Evolutionary conservation across 176 grass and related monocot species (phyloP).

Genomic region (Saccharum officinarum): DNA sequence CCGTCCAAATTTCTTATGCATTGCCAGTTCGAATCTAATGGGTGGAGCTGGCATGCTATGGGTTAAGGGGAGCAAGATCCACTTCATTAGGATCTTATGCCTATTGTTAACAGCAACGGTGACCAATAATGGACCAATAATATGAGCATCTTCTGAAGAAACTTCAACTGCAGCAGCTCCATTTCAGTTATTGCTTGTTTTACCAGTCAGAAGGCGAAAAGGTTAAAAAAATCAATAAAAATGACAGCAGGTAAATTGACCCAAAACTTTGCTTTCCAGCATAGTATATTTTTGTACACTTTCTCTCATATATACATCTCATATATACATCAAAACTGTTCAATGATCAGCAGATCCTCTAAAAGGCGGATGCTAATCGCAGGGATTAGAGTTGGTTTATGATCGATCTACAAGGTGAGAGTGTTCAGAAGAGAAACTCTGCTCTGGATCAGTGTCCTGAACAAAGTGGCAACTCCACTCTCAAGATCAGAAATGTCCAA

Average conservation of each 20-base stretch:
- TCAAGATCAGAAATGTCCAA: conserved; percentile 30
- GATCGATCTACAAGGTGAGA: conserved; percentile 30
- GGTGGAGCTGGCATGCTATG: not conserved
- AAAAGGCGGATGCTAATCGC: not conserved
- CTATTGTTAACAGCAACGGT: not conserved
- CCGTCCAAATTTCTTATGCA: not conserved
- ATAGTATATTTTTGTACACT: not conserved
- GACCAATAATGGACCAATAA: not conserved
- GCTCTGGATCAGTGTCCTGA: conserved; percentile 28
- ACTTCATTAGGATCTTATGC: conserved; percentile 7
- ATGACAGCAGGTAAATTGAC: conserved; percentile 28
- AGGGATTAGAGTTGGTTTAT: not conserved
- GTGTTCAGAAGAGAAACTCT: conserved; percentile 41
- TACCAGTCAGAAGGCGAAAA: not conserved
- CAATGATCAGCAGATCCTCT: no score
- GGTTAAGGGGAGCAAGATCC: conserved; percentile 31
- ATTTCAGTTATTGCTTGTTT: not conserved
- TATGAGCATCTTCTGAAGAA: not conserved
- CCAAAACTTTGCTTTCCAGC: conserved; percentile 29
- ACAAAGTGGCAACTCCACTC: conserved; percentile 26
- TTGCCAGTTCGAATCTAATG: not conserved
- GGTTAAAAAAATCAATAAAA: not conserved
- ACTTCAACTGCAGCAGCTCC: not conserved
- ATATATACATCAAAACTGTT: no score
- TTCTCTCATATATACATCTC: conserved; percentile 23